phyloP scores from a whole-genome alignment of 257 asterid species.

The Anisodus acutangulus region DNA sequence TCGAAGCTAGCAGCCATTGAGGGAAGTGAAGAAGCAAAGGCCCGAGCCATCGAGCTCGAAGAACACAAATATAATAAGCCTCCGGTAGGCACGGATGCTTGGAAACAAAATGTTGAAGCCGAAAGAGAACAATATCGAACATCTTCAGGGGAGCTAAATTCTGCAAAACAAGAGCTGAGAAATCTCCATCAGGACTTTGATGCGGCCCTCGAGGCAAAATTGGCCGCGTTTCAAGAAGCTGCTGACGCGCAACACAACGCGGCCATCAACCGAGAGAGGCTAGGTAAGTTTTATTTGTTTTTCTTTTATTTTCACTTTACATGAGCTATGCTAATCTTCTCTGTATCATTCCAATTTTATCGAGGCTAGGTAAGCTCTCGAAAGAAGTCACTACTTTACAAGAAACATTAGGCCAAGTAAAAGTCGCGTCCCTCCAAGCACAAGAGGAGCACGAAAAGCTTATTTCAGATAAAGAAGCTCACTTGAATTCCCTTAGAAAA shows the following conservation, averaged over 20 bases:
- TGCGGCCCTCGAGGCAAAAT: constrained; percentile 50
- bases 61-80: constrained; percentile 48
- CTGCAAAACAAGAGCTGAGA: constrained; percentile 59
- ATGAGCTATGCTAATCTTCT: no score
- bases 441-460: constrained; percentile 53
- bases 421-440: constrained; percentile 51
- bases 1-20: constrained; percentile 68
- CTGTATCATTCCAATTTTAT: no score
- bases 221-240: constrained; percentile 55
- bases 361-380: constrained; percentile 39
- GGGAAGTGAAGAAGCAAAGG: constrained; percentile 56
- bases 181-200: constrained; percentile 62
- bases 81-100: constrained; percentile 46
- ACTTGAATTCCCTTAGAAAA: constrained; percentile 37
- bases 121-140: constrained; percentile 64
- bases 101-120: constrained; percentile 57
- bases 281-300: background rate
- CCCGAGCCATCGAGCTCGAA: constrained; percentile 55
- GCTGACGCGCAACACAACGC: constrained; percentile 58
- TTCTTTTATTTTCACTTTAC: no score
- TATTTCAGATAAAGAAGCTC: constrained; percentile 54
- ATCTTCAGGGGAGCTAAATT: constrained; percentile 57
- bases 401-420: constrained; percentile 49
- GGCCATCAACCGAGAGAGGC: constrained; percentile 47
- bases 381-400: constrained; percentile 54